Evolutionary conservation across 2,329 filamentous ascomycete species (phyloP), one percentile per base, ranked within the genome.

Genomic region (Aspergillus bombycis): DNA sequence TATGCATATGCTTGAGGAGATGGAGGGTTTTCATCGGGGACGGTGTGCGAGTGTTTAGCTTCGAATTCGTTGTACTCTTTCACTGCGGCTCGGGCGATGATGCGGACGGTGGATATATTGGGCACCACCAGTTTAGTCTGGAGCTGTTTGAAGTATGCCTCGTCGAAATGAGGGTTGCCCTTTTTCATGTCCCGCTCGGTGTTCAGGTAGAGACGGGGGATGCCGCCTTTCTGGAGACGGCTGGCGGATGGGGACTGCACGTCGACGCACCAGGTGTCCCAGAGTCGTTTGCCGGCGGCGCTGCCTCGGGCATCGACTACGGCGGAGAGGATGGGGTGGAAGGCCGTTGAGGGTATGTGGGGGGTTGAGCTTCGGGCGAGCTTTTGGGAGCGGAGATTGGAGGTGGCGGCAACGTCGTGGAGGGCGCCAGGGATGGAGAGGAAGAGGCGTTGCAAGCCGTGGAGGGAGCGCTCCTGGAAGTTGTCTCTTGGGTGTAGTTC

Each of bases 261-360:
- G 48, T 75, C 70, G 38, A 77, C 66, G 58, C 81, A 84, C 80
- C 85, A 88, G 41, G 72, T 74, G 11, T 82, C 72, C 61, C 85
- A 83, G 38, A 88, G 67, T 4, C 69, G 74, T 62, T 77, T 81
- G 62, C 84, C 88, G 38, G 77, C 77, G 11, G 66, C 61, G 62
- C 80, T 83, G 60, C 83, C 84, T 54, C 82, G 80, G 0, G 77
- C 77, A 32, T 83, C 79, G 3, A 85, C 81, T 10, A 88, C 77
- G n/a, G 83, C 85, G 50, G 81, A 77, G 8, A 91, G 82, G 8
- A 88, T 65, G 21, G 71, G 69, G 64, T 87, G 83, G 78, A 88
- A 87, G 7, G 82, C 74, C 3, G 72, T 70, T 0, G 78, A 68
- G 14, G 78, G 72, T 32, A 81, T 70, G 60, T 71, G 68, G 21